These are phyloP conservation scores for Macrophomina tecta DNA, from an alignment of 2,329 filamentous ascomycete species.

Conservation along the genomic window DNA sequence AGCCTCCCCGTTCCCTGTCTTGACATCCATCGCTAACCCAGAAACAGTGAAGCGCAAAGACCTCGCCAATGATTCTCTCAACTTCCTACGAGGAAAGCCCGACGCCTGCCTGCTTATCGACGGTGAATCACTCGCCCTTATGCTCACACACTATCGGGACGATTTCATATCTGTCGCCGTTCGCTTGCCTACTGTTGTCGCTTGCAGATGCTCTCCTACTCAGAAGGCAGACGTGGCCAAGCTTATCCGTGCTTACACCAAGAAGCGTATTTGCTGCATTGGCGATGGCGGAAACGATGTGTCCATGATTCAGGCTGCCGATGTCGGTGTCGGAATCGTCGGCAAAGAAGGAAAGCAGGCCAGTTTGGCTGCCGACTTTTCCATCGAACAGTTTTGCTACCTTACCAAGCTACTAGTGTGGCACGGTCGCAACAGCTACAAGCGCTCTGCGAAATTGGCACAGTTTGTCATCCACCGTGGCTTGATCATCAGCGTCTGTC, in stretches of 20 bases:
- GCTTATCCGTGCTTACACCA: conserved; percentile 88
- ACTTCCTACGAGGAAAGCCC: conserved; percentile 83
- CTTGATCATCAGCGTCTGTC: conserved; percentile 91
- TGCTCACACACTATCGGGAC: conserved; percentile 79
- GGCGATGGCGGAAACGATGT: conserved; percentile 98
- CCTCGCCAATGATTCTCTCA: conserved; percentile 83
- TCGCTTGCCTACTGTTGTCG: conserved; percentile 86
- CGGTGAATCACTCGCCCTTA: conserved; percentile 84
- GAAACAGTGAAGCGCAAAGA: conserved; percentile 74
- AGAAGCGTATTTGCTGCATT: conserved; percentile 96
- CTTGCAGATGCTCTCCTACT: conserved; percentile 93
- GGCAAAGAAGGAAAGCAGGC: conserved; percentile 97
- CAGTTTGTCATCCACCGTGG: conserved; percentile 99
- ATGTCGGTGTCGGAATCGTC: conserved; percentile 96
- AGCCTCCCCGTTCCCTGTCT: conserved; percentile 26
- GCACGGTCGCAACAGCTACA: conserved; percentile 98
- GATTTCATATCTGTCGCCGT: conserved; percentile 91
- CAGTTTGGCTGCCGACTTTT: conserved; percentile 93
- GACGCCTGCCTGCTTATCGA: conserved; percentile 93
- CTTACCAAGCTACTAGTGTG: conserved; percentile 97
- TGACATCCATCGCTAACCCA: conserved; percentile 30
- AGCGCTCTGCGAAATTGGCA: conserved; percentile 90
- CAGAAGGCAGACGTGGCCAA: conserved; percentile 95
- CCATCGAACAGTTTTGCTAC: conserved; percentile 93
- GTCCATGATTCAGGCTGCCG: conserved; percentile 97